These are phyloP conservation scores for Cnidoscolus chayamansa DNA, from an alignment of 441 rosid species.

Conservation along the genomic window DNA sequence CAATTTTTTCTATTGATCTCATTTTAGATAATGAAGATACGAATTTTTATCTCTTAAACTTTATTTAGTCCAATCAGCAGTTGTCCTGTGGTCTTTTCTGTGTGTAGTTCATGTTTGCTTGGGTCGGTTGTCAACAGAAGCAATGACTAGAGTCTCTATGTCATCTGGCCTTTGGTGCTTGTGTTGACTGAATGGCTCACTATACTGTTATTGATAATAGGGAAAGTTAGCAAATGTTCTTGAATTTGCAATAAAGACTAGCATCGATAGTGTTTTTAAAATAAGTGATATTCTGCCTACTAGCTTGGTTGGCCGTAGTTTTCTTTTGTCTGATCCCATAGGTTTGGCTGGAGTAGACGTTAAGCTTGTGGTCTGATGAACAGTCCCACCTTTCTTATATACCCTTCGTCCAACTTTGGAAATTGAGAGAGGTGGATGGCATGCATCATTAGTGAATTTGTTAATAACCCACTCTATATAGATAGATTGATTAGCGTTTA, in stretches of 20 bases:
- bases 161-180: background rate
- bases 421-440: background rate
- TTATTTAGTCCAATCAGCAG: background rate
- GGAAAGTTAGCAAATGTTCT: background rate
- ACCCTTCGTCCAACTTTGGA: background rate
- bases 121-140: background rate
- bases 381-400: background rate
- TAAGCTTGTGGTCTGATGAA: background rate
- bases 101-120: background rate
- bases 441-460: background rate
- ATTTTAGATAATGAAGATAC: background rate
- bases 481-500: background rate
- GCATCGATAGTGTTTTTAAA: background rate
- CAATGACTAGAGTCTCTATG: background rate
- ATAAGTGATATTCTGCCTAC: background rate
- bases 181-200: background rate
- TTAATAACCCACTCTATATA: background rate
- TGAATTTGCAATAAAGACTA: background rate
- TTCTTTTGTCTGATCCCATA: background rate
- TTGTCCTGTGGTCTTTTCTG: background rate
- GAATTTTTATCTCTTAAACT: background rate
- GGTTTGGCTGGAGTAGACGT: background rate
- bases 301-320: background rate
- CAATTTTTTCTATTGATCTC: background rate
- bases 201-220: background rate